Percentiles rank a stretch among this genome's conserved stretches.
These are phyloP conservation scores for Colletotrichum lini DNA, from an alignment of 2,329 filamentous ascomycete species.

Conservation along the genomic window DNA sequence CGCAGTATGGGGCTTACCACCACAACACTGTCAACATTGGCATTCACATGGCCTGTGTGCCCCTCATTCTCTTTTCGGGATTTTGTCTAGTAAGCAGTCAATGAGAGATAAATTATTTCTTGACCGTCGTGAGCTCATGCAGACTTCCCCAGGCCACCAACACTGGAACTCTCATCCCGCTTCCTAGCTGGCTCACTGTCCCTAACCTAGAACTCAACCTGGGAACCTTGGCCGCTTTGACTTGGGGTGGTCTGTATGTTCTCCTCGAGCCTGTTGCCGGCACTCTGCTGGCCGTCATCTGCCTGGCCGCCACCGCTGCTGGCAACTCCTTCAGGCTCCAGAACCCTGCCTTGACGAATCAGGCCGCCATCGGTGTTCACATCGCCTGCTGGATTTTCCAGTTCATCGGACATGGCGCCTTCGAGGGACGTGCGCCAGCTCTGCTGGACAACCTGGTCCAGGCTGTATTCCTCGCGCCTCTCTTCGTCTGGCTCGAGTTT, in stretches of 20 bases:
- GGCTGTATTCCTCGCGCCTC: conserved; percentile 90
- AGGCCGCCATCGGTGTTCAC: conserved; percentile 76
- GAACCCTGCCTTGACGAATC: conserved; percentile 63
- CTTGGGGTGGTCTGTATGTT: conserved; percentile 86
- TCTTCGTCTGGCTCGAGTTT: conserved; percentile 97
- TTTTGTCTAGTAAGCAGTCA: conserved; percentile 77
- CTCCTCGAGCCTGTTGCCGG: conserved; percentile 96
- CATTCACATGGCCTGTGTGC: conserved; percentile 87
- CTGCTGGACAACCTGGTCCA: conserved; percentile 93
- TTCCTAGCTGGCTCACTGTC: conserved; percentile 77
- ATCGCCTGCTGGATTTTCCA: conserved; percentile 87
- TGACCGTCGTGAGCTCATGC: conserved; percentile 32
- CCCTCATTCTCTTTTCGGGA: conserved; percentile 78
- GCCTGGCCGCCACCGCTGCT: conserved; percentile 81
- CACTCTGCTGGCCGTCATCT: conserved; percentile 79
- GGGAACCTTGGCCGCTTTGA: conserved; percentile 73
- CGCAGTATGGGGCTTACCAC: conserved; percentile 87
- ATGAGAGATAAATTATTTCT: conserved; percentile 4
- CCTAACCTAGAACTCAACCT: conserved; percentile 78
- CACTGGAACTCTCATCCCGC: conserved; percentile 73
- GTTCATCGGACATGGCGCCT: conserved; percentile 91
- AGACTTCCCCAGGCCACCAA: conserved; percentile 67
- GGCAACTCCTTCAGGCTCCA: conserved; percentile 81
- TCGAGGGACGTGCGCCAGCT: conserved; percentile 89
- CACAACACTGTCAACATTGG: conserved; percentile 82